A percentile compares a stretch with the other conserved stretches of the same genome.
phyloP scores from a whole-genome alignment of 139 green algal species.

The Chlorella ohadii region DNA sequence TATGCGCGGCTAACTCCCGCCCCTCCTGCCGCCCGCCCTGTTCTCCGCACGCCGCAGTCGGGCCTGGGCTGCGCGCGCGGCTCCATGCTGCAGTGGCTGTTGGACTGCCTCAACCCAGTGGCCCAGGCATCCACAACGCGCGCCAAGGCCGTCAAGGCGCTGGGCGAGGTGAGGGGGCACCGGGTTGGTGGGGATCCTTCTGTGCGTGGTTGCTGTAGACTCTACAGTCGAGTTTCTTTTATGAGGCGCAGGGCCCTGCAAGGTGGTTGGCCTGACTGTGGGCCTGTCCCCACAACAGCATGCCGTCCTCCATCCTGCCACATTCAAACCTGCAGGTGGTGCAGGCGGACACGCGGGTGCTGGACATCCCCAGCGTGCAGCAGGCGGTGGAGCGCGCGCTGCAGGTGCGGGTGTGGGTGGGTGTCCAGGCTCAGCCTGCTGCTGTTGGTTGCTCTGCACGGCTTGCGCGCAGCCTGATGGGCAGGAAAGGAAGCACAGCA shows the following conservation, averaged over 20 bases:
- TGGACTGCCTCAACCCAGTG: conserved; percentile 49
- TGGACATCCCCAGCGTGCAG: conserved; percentile 65
- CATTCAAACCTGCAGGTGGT: conserved; percentile 46
- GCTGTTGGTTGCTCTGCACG: no score
- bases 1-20: no score
- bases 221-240: no score
- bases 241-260: no score
- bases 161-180: conserved; percentile 47
- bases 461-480: no score
- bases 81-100: conserved; percentile 57
- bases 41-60: background rate
- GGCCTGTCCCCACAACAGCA: no score
- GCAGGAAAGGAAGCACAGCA: no score
- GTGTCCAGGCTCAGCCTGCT: no score
- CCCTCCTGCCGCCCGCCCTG: background rate
- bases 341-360: conserved; percentile 67
- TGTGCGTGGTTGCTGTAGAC: no score
- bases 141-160: conserved; percentile 70
- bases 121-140: conserved; percentile 47
- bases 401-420: conserved; percentile 24
- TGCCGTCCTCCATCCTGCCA: no score
- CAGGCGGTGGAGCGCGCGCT: conserved; percentile 60
- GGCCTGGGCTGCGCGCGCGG: conserved; percentile 40
- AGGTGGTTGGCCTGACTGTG: no score
- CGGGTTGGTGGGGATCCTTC: no score